Percentiles rank a stretch among this genome's conserved stretches.
These are phyloP conservation scores for Lepiota brunneoincarnata DNA, from an alignment of 768 basidiomycete genomes.

Conservation along the genomic window DNA sequence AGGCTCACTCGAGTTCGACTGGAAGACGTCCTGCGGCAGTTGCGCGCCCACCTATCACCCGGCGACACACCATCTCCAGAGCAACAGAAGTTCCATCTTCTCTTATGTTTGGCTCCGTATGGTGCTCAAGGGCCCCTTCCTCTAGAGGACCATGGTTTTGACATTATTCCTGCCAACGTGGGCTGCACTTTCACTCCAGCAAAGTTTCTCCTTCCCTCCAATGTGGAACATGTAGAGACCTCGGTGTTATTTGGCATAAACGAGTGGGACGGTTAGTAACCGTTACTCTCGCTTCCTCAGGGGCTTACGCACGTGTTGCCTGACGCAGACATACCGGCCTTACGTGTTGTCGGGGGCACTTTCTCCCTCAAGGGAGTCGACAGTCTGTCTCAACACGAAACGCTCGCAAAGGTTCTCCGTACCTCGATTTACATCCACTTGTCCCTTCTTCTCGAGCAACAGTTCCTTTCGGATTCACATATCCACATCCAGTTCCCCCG, in stretches of 20 bases:
- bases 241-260: slow-evolving; percentile 47
- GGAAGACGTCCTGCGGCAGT: slow-evolving; percentile 15
- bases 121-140: slow-evolving; percentile 26
- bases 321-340: neutral
- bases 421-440: slow-evolving; percentile 53
- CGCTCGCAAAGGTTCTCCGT: slow-evolving; percentile 48
- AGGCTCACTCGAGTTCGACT: neutral
- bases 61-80: slow-evolving; percentile 24
- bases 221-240: slow-evolving; percentile 25
- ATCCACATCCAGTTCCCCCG: slow-evolving; percentile 44
- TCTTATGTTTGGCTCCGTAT: slow-evolving; percentile 48
- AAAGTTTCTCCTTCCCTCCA: slow-evolving; percentile 37
- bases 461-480: slow-evolving; percentile 47
- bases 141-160: slow-evolving; percentile 38
- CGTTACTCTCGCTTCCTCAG: neutral
- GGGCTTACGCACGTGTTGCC: neutral
- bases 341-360: slow-evolving; percentile 55
- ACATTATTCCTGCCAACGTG: slow-evolving; percentile 32
- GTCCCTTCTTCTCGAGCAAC: slow-evolving; percentile 60
- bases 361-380: slow-evolving; percentile 51
- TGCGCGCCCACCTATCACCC: slow-evolving; percentile 13
- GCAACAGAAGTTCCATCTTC: slow-evolving; percentile 38
- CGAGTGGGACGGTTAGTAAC: slow-evolving; percentile 47
- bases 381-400: slow-evolving; percentile 38
- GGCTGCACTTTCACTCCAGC: slow-evolving; percentile 44